Base-by-base conservation (phyloP, 495 filamentous ascomycete genomes). In the Penicillium bovifimosum region DNA sequence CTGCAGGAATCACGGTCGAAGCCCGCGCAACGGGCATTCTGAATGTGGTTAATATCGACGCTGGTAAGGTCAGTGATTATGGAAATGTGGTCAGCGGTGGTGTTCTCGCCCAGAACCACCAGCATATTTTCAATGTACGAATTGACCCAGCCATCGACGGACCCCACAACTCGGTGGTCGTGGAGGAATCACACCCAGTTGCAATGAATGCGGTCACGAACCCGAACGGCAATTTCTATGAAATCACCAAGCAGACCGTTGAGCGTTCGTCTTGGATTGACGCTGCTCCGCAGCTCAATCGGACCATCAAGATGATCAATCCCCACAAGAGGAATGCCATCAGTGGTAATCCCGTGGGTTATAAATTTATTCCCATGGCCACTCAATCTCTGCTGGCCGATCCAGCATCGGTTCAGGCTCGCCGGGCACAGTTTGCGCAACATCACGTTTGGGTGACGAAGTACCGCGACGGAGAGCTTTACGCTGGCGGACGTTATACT, bases 61-160 rank as follows among this genome's bases (percentile, higher is more conserved):
- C 80, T 26, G 69, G 67, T 44, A 76, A 76, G 56, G 58, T 63
- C 31, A 72, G 69, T 58, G 73, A 76, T 0, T 96, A 86, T 69
- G 91, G 91, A 32, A 96, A 90, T 10, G 78, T 93, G 10, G 88
- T 96, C 9, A 86, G 90, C 58, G 90, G 89, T 0, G 91, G 91
- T 1, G 90, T 91, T 2, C 77, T 96, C 6, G 90, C 80, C 8
- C 76, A 84, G 59, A 82, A 87, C 59, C 91, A 96, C 60, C 91
- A 96, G 66, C 91, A 96, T 68, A 87, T 96, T 55, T 95, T 96
- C 73, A 88, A 85, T 34, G 84, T 96, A 0, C 88, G 91, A 17
- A 80, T 96, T 5, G 91, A 96, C 64, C 91, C 92, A 3, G 80
- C 83, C 28, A 74, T 96, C 41, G 91, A 90, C 42, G 91, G 91